A percentile compares a stretch with the other conserved stretches of the same genome.
Conservation (phyloP, 192 early-diverging fungal genomes). For the Phlyctochytrium planicorne region DNA sequence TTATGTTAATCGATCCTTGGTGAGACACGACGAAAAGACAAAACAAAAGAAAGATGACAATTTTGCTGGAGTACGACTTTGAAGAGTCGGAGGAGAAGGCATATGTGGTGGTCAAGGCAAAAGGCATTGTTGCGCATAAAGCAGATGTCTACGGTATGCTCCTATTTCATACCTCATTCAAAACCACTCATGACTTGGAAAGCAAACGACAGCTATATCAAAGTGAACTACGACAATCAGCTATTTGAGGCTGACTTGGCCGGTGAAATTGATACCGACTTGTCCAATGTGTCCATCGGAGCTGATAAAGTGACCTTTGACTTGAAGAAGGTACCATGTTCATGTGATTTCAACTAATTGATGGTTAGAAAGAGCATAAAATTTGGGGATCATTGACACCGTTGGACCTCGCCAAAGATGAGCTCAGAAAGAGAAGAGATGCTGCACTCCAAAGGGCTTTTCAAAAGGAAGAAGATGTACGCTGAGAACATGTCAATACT, state of each 20-base stretch:
- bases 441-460: constrained; percentile 29
- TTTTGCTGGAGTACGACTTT: neutral
- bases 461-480: constrained; percentile 31
- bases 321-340: constrained; percentile 35
- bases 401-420: constrained; percentile 1
- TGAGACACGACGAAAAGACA: too few relatives aligned
- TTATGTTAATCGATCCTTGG: too few relatives aligned
- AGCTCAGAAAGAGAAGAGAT: constrained; percentile 17
- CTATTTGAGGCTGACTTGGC: constrained; percentile 54
- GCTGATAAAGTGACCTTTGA: constrained; percentile 37
- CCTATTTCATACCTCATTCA: neutral
- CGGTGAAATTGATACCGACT: constrained; percentile 30
- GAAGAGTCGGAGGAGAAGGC: neutral
- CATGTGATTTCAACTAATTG: neutral
- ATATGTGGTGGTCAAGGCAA: neutral
- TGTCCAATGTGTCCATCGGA: constrained; percentile 40
- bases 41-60: neutral
- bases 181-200: neutral
- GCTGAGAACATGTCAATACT: too few relatives aligned
- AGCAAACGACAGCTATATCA: constrained; percentile 38
- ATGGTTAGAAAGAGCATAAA: constrained; percentile 15
- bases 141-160: constrained; percentile 49
- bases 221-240: constrained; percentile 51
- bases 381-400: constrained; percentile 19
- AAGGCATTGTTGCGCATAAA: constrained; percentile 35